Evolutionary conservation across 371 early-diverging fungal species (phyloP).

Genomic region (Mucor sp.): DNA sequence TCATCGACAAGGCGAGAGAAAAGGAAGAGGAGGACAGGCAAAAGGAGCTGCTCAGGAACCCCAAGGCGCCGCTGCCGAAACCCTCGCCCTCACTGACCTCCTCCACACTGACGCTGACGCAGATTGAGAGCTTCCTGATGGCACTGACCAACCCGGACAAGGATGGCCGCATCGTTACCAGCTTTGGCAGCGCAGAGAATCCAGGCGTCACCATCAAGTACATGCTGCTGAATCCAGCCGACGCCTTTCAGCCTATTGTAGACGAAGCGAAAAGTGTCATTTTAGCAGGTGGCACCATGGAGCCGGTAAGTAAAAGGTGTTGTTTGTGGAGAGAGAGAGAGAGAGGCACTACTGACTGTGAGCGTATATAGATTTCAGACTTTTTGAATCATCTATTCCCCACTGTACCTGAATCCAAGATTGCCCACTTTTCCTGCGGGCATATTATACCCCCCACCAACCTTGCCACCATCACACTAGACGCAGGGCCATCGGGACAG

Average conservation of each 20-base stretch:
- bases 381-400: constrained; percentile 58
- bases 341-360: neutral
- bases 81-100: constrained; percentile 12
- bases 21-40: constrained; percentile 32
- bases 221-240: constrained; percentile 85
- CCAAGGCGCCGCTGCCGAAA: constrained; percentile 5
- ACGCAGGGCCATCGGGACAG: constrained; percentile 64
- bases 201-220: constrained; percentile 58
- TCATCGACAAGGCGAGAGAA: constrained; percentile 51
- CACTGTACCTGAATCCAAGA: constrained; percentile 36
- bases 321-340: no score
- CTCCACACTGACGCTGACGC: constrained; percentile 50
- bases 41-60: constrained; percentile 11
- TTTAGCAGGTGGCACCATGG: constrained; percentile 97
- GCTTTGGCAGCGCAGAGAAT: constrained; percentile 10
- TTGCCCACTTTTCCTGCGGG: constrained; percentile 76
- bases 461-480: constrained; percentile 65
- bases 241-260: constrained; percentile 80
- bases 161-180: constrained; percentile 72
- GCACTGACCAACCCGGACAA: constrained; percentile 63
- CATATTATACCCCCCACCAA: constrained; percentile 77
- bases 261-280: constrained; percentile 83
- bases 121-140: constrained; percentile 61
- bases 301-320: constrained; percentile 77
- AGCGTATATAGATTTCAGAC: constrained; percentile 36